Evolutionary conservation across 257 asterid genomes (phyloP).

Genomic region (Handroanthus guayacan): DNA sequence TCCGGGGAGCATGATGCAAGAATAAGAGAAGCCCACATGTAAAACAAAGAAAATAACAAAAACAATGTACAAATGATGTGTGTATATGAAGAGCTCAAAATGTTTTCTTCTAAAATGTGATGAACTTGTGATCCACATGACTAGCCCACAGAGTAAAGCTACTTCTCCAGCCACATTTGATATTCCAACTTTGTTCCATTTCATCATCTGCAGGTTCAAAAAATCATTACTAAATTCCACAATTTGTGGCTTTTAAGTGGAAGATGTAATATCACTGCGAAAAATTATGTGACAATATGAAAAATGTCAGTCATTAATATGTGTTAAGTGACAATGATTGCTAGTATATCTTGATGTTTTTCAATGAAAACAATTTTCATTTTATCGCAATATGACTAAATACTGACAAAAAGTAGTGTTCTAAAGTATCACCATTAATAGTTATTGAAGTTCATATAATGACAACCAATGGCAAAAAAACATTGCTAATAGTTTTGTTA

Average conservation of each 20-base stretch:
- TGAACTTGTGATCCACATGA: slow-evolving; percentile 48
- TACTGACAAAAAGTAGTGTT: too few relatives aligned
- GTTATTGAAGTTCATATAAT: too few relatives aligned
- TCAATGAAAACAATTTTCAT: too few relatives aligned
- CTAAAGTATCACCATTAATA: too few relatives aligned
- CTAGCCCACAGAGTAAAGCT: slow-evolving; percentile 47
- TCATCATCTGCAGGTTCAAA: slow-evolving; percentile 44
- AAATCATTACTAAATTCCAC: neutral
- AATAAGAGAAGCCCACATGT: slow-evolving; percentile 51
- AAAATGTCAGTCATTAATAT: too few relatives aligned
- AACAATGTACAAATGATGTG: slow-evolving; percentile 53
- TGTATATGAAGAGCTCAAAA: slow-evolving; percentile 53
- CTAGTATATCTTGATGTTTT: too few relatives aligned
- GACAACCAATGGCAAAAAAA: too few relatives aligned
- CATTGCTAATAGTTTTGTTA: too few relatives aligned
- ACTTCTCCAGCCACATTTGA: slow-evolving; percentile 58
- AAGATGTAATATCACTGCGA: neutral
- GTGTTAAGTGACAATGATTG: too few relatives aligned
- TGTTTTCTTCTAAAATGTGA: slow-evolving; percentile 41
- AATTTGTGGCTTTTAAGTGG: neutral
- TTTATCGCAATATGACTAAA: too few relatives aligned
- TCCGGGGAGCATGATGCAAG: slow-evolving; percentile 53
- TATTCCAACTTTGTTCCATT: slow-evolving; percentile 43
- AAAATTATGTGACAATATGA: too few relatives aligned
- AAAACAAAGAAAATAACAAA: slow-evolving; percentile 42